A percentile compares a stretch with the other conserved stretches of the same genome.
These are phyloP conservation scores for Sporothrix humicola DNA, from an alignment of 2,329 filamentous ascomycete species.

Conservation along the genomic window DNA sequence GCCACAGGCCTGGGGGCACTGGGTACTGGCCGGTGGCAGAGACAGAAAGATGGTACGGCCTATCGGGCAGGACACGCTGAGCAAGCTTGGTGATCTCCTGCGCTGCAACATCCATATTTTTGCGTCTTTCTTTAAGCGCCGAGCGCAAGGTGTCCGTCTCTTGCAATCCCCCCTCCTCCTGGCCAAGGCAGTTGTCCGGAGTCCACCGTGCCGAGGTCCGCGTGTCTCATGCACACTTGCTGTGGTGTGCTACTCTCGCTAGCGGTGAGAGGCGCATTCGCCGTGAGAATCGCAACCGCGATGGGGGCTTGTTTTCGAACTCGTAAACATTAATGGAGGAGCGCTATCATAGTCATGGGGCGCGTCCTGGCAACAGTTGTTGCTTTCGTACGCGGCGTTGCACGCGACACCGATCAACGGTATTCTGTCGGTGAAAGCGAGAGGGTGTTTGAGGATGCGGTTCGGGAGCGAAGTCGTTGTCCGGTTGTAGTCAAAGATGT, in stretches of 20 bases:
- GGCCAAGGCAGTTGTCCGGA: neutral
- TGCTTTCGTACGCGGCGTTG: constrained; percentile 10
- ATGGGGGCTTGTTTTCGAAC: constrained; percentile 5
- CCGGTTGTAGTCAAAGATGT: neutral
- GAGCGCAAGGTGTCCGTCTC: constrained; percentile 21
- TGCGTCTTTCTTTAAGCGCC: neutral
- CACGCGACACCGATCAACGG: constrained; percentile 11
- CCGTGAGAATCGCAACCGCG: constrained; percentile 30
- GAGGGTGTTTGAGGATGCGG: too few species aligned
- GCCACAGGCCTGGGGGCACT: constrained; percentile 52
- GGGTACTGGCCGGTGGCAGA: constrained; percentile 56
- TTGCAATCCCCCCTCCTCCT: constrained; percentile 29
- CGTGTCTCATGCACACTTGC: neutral
- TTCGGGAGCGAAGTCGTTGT: too few species aligned
- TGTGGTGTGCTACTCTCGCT: constrained; percentile 14
- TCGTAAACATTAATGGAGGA: constrained; percentile 27
- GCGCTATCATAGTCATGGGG: neutral
- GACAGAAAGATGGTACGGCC: constrained; percentile 57
- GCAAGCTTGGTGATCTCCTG: constrained; percentile 39
- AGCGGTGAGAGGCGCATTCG: constrained; percentile 21
- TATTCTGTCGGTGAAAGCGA: neutral
- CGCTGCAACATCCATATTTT: constrained; percentile 41
- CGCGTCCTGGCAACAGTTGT: neutral
- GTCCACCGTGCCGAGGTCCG: constrained; percentile 15
- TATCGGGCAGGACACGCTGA: constrained; percentile 39